Base-by-base conservation (phyloP, 169 alveolate genomes). In the Plasmodium inui region DNA sequence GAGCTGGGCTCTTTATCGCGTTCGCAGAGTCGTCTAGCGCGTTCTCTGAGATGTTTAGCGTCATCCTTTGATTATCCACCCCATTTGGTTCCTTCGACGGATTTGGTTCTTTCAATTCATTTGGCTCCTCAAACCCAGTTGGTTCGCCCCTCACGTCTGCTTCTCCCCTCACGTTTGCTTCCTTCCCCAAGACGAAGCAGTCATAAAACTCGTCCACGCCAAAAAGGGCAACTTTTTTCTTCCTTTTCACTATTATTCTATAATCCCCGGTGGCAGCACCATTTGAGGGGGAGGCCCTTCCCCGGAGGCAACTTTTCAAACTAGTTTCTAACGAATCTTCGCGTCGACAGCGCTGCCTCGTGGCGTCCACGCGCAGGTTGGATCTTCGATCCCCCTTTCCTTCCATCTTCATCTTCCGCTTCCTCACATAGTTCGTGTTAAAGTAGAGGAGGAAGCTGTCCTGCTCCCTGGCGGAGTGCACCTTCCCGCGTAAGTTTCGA, bases 361-460 rank as follows among this genome's bases (percentile, higher is more conserved):
- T 22, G 76, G 7, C 37, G 2, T 67, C 37, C 3, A 14, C 14
- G 19, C 30, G 12, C 76, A 1, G 6, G 14, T 19, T 28, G 28
- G 26, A 19, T 5, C 6, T 3, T 0, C 37, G 9, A 7, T 67
- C 6, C 37, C 76, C 19, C n/a, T 12, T 55, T 12, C 7, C n/a
- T 0, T 34, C 39, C 39, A 34, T 4, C 39, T 7, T n/a, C n/a
- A n/a, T 19, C 46, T 67, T 12, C 28, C 22, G 19, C 74, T 70
- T 53, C 71, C 57, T 85, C 76, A 85, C 67, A 85, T 85, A 76
- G 73, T 85, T 85, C 41, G 53, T 22, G 46, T 85, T 78, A 32
- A 85, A 76, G 61, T 85, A 85, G 19, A 85, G 22, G 22, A 76
- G 37, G 32, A 53, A 85, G 30, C 28, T 73, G 3, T 85, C 57